Evolutionary conservation across 2,329 filamentous ascomycete species (phyloP).

Genomic region (Epichloe sibirici): DNA sequence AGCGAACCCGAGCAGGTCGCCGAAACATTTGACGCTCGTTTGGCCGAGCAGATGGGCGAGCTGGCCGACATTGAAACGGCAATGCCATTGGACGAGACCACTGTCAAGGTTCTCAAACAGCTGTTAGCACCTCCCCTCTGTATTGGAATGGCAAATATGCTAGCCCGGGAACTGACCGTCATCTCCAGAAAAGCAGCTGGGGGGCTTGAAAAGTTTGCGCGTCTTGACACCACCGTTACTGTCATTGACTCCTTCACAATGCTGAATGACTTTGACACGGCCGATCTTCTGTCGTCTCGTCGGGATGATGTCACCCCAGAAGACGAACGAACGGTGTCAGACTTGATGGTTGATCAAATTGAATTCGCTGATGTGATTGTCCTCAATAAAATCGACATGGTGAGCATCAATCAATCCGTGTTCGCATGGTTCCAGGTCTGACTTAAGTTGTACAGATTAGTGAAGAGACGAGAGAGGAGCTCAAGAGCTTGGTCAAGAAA

Average conservation of each 20-base stretch:
- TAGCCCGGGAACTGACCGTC: not conserved
- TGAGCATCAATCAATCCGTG: conserved; percentile 16
- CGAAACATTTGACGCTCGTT: conserved; percentile 54
- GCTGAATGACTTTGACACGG: conserved; percentile 59
- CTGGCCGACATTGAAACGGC: conserved; percentile 19
- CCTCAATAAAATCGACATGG: conserved; percentile 57
- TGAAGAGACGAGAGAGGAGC: conserved; percentile 32
- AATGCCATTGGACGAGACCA: conserved; percentile 22
- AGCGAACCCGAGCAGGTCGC: conserved; percentile 64
- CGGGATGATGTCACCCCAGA: conserved; percentile 50
- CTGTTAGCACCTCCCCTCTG: conserved; percentile 15
- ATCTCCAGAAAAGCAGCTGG: conserved; percentile 36
- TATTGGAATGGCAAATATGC: not conserved
- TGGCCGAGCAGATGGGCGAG: conserved; percentile 33
- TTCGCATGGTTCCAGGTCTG: not conserved
- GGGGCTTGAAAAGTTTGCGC: conserved; percentile 54
- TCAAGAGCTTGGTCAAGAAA: conserved; percentile 38
- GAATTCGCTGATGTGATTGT: conserved; percentile 66
- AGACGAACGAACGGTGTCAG: conserved; percentile 62
- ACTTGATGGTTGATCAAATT: conserved; percentile 66
- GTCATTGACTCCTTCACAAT: conserved; percentile 64
- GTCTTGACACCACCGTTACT: conserved; percentile 59
- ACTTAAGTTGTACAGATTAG: conserved; percentile 18
- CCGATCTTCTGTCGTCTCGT: conserved; percentile 52
- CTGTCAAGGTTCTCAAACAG: conserved; percentile 23